phyloP scores from a whole-genome alignment of 1,139 yeast species.

The Geotrichum klebahnii region DNA sequence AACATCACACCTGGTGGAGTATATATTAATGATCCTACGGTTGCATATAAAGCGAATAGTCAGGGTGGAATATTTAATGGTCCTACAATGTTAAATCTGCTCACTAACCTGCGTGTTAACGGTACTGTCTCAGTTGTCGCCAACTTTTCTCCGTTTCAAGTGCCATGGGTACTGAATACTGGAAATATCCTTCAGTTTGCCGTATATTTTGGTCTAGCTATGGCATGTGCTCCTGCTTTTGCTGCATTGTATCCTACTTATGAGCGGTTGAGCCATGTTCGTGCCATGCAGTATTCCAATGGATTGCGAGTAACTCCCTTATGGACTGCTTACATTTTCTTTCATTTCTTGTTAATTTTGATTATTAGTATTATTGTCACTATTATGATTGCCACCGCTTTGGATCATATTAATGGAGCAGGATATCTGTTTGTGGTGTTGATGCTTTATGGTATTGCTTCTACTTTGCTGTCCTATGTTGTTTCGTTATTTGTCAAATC shows the following conservation, averaged over 20 bases:
- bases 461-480: slow-evolving; percentile 34
- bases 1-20: slow-evolving; percentile 38
- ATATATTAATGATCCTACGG: slow-evolving; percentile 29
- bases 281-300: slow-evolving; percentile 42
- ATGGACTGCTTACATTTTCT: slow-evolving; percentile 38
- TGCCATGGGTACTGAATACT: slow-evolving; percentile 34
- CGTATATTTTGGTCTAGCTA: slow-evolving; percentile 37
- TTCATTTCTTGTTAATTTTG: slow-evolving; percentile 31
- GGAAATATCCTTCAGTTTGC: slow-evolving; percentile 39
- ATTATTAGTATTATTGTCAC: slow-evolving; percentile 31
- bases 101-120: slow-evolving; percentile 34
- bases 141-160: slow-evolving; percentile 38
- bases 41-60: slow-evolving; percentile 33
- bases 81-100: slow-evolving; percentile 32
- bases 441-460: slow-evolving; percentile 35
- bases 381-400: slow-evolving; percentile 32
- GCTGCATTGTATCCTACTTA: slow-evolving; percentile 39
- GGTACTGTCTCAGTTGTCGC: slow-evolving; percentile 34
- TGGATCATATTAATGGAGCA: slow-evolving; percentile 30
- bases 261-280: slow-evolving; percentile 38
- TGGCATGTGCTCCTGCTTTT: slow-evolving; percentile 40
- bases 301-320: slow-evolving; percentile 39
- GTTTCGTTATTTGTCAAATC: slow-evolving; percentile 37
- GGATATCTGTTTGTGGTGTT: slow-evolving; percentile 38
- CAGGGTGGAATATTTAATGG: slow-evolving; percentile 28